These are phyloP conservation scores for Jaltomata sinuosa DNA, from an alignment of 257 asterid species.

Conservation along the genomic window DNA sequence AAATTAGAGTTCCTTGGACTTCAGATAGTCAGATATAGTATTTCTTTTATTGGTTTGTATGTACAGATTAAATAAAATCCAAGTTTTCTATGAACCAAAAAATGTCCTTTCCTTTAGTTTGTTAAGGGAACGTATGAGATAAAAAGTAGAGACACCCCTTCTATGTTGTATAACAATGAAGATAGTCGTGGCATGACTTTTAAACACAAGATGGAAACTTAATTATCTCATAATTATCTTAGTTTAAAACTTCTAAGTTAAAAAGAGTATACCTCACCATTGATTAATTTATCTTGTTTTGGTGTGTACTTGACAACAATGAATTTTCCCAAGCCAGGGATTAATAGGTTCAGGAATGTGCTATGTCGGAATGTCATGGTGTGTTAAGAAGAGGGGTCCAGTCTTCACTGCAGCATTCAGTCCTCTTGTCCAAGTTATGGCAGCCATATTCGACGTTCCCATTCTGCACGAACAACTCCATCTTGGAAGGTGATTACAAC, in stretches of 20 bases:
- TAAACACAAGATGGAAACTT: neutral
- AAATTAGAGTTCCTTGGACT: neutral
- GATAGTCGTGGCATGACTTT: neutral
- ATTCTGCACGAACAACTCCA: conserved; percentile 65
- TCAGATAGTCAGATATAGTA: neutral
- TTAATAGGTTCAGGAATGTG: conserved; percentile 74
- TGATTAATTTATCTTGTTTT: neutral
- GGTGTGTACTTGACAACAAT: neutral
- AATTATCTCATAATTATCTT: neutral
- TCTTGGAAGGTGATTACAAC: conserved; percentile 49
- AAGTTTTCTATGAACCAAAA: neutral
- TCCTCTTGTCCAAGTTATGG: conserved; percentile 67
- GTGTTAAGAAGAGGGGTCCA: conserved; percentile 76
- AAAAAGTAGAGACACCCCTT: neutral
- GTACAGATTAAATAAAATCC: neutral
- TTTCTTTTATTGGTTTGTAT: neutral
- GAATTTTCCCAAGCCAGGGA: conserved; percentile 36
- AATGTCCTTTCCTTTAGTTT: neutral
- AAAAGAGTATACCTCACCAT: neutral
- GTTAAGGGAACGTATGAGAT: neutral
- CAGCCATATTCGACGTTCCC: conserved; percentile 55
- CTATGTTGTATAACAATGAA: neutral
- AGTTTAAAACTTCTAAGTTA: neutral
- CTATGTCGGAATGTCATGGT: conserved; percentile 89
- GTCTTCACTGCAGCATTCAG: conserved; percentile 81